Evolutionary conservation across 139 green algal species (phyloP), one percentile per base, ranked within the genome.

Genomic region (Chlorella sp.): DNA sequence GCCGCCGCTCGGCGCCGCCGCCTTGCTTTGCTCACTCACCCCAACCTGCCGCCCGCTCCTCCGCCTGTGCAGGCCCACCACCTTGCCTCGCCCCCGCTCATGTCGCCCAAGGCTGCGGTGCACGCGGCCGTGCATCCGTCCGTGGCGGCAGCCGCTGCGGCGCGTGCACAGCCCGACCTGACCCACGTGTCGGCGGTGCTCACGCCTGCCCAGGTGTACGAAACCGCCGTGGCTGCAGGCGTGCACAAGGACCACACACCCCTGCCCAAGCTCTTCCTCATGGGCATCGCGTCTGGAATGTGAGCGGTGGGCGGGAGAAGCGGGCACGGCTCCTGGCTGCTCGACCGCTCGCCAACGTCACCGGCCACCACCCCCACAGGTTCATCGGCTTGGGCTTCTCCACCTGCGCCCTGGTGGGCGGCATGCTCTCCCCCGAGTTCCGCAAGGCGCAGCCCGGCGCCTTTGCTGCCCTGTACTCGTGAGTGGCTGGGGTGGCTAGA

Each of bases 401-500:
- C 36, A 76, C 69, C 69, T 76, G 69, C 14, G 69, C 69, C 30
- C 40, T 76, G 38, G 69, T 76, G 69, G 69, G 69, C 69, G 69
- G 69, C 69, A 76, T 40, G 11, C 69, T 76, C 69, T 51, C 38
- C 40, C 69, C 69, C 22, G 69, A 76, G 40, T 76, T 76, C 69
- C 69, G 69, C 40, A 76, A 76, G 40, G 69, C 69, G 7, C 69
- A 76, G 69, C 69, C 69, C 20, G 69, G 69, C 38, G 69, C 69
- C 40, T 76, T 76, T 51, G 69, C 40, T 28, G 69, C 69, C 16
- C 69, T 76, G 38, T 76, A 76, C 40, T 51, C 51, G 51, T 60
- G 51, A 60, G 51, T 24, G 9, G 16, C 51, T 3, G 51, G 11
- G 51, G 51, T 60, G 9, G 51, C n/a, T n/a, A n/a, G n/a, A n/a